Evolutionary conservation across 805 yeast species (phyloP).

Genomic region (Candida palmyrensis): DNA sequence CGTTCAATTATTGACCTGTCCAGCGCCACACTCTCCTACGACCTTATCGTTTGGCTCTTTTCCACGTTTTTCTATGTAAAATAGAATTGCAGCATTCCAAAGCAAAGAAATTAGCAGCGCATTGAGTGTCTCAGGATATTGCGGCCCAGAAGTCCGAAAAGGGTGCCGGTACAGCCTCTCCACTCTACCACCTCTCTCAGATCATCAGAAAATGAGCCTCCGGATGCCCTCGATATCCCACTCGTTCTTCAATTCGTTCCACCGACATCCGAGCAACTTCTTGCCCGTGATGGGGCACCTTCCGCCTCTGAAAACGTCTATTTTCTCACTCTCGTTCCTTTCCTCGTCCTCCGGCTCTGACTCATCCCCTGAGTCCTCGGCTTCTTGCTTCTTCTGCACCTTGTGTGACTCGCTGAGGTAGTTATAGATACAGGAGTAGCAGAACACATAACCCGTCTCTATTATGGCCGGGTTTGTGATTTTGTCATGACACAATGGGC

Average conservation of each 20-base stretch:
- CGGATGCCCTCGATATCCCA: slow-evolving; percentile 79
- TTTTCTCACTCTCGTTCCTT: slow-evolving; percentile 7
- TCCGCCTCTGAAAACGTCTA: slow-evolving; percentile 48
- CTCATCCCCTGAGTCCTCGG: slow-evolving; percentile 14
- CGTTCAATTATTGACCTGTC: no score
- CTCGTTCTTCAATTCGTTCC: slow-evolving; percentile 48
- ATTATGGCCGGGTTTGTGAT: slow-evolving; percentile 79
- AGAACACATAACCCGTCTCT: slow-evolving; percentile 88
- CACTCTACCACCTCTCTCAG: not conserved
- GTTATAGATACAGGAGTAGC: slow-evolving; percentile 79
- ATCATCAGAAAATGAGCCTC: slow-evolving; percentile 54
- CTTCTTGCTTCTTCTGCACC: slow-evolving; percentile 16
- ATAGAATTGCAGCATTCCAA: no score
- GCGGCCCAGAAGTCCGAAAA: no score
- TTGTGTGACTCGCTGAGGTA: slow-evolving; percentile 48
- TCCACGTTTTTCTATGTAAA: no score
- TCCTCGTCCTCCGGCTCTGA: slow-evolving; percentile 11
- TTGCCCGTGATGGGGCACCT: slow-evolving; percentile 82
- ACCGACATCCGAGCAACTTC: slow-evolving; percentile 64
- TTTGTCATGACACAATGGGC: slow-evolving; percentile 65
- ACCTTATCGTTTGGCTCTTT: no score
- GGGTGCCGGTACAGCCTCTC: no score
- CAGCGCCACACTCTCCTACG: no score
- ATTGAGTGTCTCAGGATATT: no score
- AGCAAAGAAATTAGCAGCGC: no score